Percentiles rank a stretch among this genome's conserved stretches.
Evolutionary conservation across 1,284 basidiomycete species (phyloP).

Genomic region (Blastosporella zonata): DNA sequence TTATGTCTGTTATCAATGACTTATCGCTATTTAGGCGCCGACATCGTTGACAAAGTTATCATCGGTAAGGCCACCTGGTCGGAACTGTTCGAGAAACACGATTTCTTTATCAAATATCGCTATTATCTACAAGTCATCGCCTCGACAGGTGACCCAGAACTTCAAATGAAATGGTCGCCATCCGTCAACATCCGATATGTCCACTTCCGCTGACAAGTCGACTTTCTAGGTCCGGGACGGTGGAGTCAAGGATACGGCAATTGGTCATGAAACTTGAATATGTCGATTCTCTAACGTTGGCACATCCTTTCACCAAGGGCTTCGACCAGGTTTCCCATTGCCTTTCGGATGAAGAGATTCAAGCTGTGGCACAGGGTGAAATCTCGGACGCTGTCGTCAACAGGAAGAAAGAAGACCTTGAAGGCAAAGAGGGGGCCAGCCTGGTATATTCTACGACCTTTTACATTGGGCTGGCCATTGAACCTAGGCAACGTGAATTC

Average conservation of each 20-base stretch:
- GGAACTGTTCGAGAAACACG: conserved; percentile 89
- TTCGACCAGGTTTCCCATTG: conserved; percentile 89
- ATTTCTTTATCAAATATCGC: conserved; percentile 96
- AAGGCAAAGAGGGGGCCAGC: conserved; percentile 73
- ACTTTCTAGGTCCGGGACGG: conserved; percentile 77
- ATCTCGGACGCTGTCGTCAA: conserved; percentile 69
- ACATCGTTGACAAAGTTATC: conserved; percentile 91
- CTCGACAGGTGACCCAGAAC: conserved; percentile 78
- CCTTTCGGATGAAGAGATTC: conserved; percentile 82
- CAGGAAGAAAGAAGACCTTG: conserved; percentile 79
- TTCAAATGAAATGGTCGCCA: conserved; percentile 91
- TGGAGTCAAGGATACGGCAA: conserved; percentile 96
- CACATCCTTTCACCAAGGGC: conserved; percentile 95
- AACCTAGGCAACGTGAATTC: conserved; percentile 82
- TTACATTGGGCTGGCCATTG: conserved; percentile 93
- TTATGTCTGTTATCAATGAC: conserved; percentile 3
- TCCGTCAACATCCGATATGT: conserved; percentile 3
- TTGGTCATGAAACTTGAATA: conserved; percentile 97
- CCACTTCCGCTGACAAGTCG: conserved; percentile 10
- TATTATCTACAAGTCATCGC: conserved; percentile 99
- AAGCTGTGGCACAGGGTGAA: conserved; percentile 87
- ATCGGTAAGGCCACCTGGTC: conserved; percentile 86
- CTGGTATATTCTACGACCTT: conserved; percentile 92
- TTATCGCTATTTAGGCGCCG: conserved; percentile 58
- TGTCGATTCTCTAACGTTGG: conserved; percentile 86